Base-by-base conservation (phyloP, 2,329 filamentous ascomycete genomes). In the Cryphonectria parasitica region DNA sequence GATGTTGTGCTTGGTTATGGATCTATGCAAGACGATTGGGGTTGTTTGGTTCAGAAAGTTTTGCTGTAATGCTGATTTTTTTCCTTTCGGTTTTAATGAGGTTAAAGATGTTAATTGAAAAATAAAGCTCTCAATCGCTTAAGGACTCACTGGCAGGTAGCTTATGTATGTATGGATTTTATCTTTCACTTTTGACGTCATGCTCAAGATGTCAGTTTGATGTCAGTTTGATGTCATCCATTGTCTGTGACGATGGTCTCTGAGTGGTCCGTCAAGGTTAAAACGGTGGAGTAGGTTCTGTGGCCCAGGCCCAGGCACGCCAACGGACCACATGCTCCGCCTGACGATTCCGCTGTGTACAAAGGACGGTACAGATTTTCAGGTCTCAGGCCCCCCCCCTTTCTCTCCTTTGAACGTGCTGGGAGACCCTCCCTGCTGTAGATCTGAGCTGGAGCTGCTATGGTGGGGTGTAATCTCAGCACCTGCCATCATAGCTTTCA, bases 21-120 rank as follows among this genome's bases (percentile, higher is more conserved):
- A 45, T 34, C 13, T 56, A 56, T 70, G 54, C 31, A 64, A 41
- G 64, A 41, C 70, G 36, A 54, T 54, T 63, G 64, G 67, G 25
- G 61, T 36, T 10, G 28, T 11, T 49, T 7, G 8, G 58, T 13
- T 11, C 1, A 41, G 8, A 19, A 31, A 34, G 64, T 28, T 58
- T 31, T 58, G 25, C 7, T 22, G 3, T 39, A 6, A 5, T 49
- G 17, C 19, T 52, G 6, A 5, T n/a, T n/a, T 52, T 6, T 10
- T 7, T 3, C n/a, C n/a, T 7, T 3, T 52, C n/a, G 22, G 45
- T 52, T 8, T 8, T n/a, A 10, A 19, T 1, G 10, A 60, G 25
- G 11, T 34, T 10, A 13, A 31, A 34, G 1, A 34, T 34, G 6
- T 34, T 6, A 34, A 6, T 34, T 34, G 3, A 34, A 34, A 34